Conservation (phyloP, 1,284 basidiomycete species). For the Fomes fomentarius region DNA sequence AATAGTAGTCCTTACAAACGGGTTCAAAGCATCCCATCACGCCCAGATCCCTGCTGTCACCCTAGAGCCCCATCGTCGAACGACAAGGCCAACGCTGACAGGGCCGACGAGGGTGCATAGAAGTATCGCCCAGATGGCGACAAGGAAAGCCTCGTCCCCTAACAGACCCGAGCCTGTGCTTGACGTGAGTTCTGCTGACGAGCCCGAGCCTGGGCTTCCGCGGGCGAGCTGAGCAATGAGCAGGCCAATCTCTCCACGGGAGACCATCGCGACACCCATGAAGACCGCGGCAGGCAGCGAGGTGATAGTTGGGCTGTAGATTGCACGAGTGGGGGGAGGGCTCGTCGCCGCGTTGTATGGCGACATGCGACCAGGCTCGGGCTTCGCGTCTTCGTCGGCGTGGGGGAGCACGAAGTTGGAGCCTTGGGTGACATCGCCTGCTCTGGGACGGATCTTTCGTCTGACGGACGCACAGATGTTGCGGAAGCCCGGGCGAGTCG, state of each 20-base stretch:
- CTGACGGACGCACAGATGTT: too few species aligned
- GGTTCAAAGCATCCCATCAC: slow-evolving; percentile 1
- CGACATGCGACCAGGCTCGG: background rate
- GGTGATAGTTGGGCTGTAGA: background rate
- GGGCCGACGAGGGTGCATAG: slow-evolving; percentile 53
- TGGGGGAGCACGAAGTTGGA: background rate
- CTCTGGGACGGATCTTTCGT: too few species aligned
- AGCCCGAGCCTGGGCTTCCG: background rate
- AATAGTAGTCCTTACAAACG: too few species aligned
- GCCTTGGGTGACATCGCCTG: background rate
- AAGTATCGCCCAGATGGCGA: slow-evolving; percentile 53
- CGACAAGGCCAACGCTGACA: slow-evolving; percentile 38
- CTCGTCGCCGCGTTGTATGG: background rate
- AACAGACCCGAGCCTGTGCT: slow-evolving; percentile 29
- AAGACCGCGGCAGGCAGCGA: slow-evolving; percentile 26
- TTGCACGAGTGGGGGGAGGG: too few species aligned
- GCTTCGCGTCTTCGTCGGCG: background rate
- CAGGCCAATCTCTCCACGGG: slow-evolving; percentile 57
- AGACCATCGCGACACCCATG: slow-evolving; percentile 47
- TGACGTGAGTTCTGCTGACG: slow-evolving; percentile 5
- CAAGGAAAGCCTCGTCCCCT: slow-evolving; percentile 43
- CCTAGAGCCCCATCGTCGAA: slow-evolving; percentile 22
- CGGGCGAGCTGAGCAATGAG: slow-evolving; percentile 39
- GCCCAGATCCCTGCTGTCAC: slow-evolving; percentile 23
- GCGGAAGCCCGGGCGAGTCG: too few species aligned